Base-by-base conservation (phyloP, 768 basidiomycete genomes). In the Pleurotus citrinopileatus region DNA sequence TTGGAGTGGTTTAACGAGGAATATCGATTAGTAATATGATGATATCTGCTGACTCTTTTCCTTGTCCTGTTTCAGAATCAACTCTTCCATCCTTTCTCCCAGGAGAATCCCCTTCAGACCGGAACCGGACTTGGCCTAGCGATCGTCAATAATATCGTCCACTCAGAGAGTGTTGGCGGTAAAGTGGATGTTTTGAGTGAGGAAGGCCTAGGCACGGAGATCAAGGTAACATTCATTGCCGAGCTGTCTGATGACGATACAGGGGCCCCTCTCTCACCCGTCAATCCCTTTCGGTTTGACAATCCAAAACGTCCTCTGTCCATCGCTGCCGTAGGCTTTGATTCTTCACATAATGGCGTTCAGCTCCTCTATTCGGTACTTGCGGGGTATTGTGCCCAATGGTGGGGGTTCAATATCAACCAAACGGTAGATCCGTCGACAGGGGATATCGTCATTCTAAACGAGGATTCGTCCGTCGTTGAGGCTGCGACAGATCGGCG, bases 61-160 rank as follows among this genome's bases (percentile, higher is more conserved):
- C 15, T 40, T 40, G 15, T 6, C n/a, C 25, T 47, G n/a, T 42
- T 37, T 26, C 59, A 90, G 89, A 94, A 97, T 61, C 91, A 95
- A 71, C 76, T 98, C 4, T 98, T 97, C 73, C 95, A 96, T 61
- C 95, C 95, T 0, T 98, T 98, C 71, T 94, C 94, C 0, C 95
- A 98, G 73, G 95, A 97, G 69, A 95, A 96, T 60, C 94, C 94
- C 0, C 67, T 96, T 4, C 93, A 95, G 63, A 86, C 92, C 1
- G 94, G 94, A 1, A 97, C 94, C 1, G 95, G 94, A 4, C 80
- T 98, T 6, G 95, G 95, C 8, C 83, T 97, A 20, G 94, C 95
- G 27, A 97, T 98, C 59, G 95, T 97, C 64, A 93, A 89, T 73
- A 92, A 88, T 60, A 97, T 97, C 58, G 82, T 95, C 32, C 83